phyloP scores from a whole-genome alignment of 257 asterid species.

The Perilla frutescens region DNA sequence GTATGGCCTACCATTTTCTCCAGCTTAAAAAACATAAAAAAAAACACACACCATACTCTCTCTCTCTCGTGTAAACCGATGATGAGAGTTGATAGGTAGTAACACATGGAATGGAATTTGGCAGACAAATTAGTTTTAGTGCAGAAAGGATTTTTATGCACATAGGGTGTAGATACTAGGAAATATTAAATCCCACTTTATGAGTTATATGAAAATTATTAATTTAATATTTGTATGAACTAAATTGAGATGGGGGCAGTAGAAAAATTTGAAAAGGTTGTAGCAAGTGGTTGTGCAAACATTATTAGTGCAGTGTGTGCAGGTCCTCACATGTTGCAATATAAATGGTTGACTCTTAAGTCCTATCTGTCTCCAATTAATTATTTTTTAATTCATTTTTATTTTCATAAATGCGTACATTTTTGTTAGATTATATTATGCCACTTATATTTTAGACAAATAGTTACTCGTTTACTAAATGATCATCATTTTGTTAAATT shows the following conservation, averaged over 20 bases:
- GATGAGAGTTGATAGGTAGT: slow-evolving; percentile 11
- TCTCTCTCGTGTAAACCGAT: not conserved
- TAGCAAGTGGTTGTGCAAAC: slow-evolving; percentile 30
- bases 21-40: no score
- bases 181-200: slow-evolving; percentile 25
- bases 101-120: slow-evolving; percentile 34
- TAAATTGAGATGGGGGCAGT: not conserved
- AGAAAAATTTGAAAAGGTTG: not conserved
- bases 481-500: not conserved
- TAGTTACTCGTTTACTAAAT: no score
- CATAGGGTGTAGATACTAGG: slow-evolving; percentile 26
- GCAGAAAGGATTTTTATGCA: slow-evolving; percentile 27
- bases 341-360: slow-evolving; percentile 29
- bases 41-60: no score
- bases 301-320: slow-evolving; percentile 34
- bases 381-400: not conserved
- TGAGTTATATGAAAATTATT: not conserved
- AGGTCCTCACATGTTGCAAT: slow-evolving; percentile 42
- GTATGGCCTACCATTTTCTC: no score
- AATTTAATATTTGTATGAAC: not conserved
- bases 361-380: slow-evolving; percentile 32
- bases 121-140: slow-evolving; percentile 14
- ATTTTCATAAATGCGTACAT: not conserved
- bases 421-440: not conserved
- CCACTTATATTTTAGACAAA: not conserved